Conservation (phyloP, 768 basidiomycete genomes). For the Asterophora parasitica region DNA sequence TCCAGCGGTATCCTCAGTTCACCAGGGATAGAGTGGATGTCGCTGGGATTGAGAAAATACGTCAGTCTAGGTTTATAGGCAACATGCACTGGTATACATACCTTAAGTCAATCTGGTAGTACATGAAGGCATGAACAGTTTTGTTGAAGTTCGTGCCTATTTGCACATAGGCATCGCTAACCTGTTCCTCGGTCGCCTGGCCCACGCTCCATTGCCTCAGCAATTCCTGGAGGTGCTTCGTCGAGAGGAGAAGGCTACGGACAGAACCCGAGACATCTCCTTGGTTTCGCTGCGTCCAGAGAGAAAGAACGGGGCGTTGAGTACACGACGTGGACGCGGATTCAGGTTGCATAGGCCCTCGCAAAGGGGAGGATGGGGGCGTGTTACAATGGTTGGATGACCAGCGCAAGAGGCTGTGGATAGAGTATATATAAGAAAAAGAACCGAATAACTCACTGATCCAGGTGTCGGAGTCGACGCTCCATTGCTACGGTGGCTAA, state of each 20-base stretch:
- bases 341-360: background rate
- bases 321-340: constrained; percentile 1
- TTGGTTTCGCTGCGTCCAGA: constrained; percentile 21
- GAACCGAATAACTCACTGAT: constrained; percentile 10
- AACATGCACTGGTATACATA: background rate
- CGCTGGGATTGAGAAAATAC: constrained; percentile 31
- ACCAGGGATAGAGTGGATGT: constrained; percentile 56
- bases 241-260: constrained; percentile 67
- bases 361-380: background rate
- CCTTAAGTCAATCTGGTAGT: constrained; percentile 74
- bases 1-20: constrained; percentile 67
- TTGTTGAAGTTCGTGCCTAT: constrained; percentile 88
- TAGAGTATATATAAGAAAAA: background rate
- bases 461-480: constrained; percentile 2
- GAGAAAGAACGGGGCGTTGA: constrained; percentile 19
- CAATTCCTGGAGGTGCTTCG: constrained; percentile 74
- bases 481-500: constrained; percentile 10
- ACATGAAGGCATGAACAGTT: constrained; percentile 69
- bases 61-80: background rate
- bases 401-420: background rate
- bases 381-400: background rate
- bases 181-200: constrained; percentile 58
- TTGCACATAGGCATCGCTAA: constrained; percentile 87
- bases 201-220: constrained; percentile 65
- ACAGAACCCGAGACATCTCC: constrained; percentile 60